Evolutionary conservation across 2,329 filamentous ascomycete species (phyloP).

Genomic region (Pseudopyrenochaeta lycopersici): DNA sequence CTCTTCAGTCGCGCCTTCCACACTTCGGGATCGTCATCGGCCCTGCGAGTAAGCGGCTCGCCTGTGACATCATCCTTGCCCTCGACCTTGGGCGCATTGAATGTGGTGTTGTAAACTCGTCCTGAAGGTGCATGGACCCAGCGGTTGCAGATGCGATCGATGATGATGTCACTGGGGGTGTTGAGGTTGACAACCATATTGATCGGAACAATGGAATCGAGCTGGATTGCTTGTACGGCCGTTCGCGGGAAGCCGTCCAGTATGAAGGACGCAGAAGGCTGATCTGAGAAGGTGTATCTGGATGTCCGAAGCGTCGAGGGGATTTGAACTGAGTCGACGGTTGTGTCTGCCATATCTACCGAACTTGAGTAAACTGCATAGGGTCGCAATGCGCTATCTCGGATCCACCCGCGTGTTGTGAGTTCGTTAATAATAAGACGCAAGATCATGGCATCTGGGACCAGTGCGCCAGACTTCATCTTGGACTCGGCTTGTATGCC

Average conservation of each 20-base stretch:
- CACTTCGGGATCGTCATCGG: conserved; percentile 86
- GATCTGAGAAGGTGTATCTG: conserved; percentile 64
- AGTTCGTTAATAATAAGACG: conserved; percentile 92
- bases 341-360: conserved; percentile 38
- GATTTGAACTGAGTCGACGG: conserved; percentile 54
- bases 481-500: conserved; percentile 89
- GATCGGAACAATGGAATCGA: conserved; percentile 87
- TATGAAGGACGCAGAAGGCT: conserved; percentile 86
- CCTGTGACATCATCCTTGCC: conserved; percentile 92
- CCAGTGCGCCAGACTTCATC: conserved; percentile 89
- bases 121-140: conserved; percentile 95
- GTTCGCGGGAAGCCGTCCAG: conserved; percentile 97
- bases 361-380: conserved; percentile 55
- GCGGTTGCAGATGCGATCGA: conserved; percentile 87
- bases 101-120: conserved; percentile 92
- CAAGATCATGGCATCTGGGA: conserved; percentile 90
- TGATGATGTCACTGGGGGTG: conserved; percentile 85
- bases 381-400: conserved; percentile 56
- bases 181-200: conserved; percentile 90
- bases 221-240: conserved; percentile 76
- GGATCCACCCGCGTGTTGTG: conserved; percentile 83
- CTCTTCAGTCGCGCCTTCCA: conserved; percentile 82
- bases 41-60: conserved; percentile 80
- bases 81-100: conserved; percentile 82
- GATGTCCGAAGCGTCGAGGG: conserved; percentile 48